Evolutionary conservation across 495 filamentous ascomycete genomes (phyloP).

Genomic region (Talaromyces adpressus): DNA sequence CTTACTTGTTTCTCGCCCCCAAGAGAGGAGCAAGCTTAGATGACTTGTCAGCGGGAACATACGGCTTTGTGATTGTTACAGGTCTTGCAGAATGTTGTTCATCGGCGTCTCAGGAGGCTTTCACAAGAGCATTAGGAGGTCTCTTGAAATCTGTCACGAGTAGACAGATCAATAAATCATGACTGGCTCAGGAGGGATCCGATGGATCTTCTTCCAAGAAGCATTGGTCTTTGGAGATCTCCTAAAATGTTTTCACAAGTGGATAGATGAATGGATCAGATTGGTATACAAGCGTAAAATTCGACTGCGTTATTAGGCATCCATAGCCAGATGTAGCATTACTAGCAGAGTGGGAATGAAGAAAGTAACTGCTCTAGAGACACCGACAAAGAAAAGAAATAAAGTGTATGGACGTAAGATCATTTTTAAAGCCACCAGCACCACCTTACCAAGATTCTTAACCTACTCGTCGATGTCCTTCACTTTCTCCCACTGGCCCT

Average conservation of each 20-base stretch:
- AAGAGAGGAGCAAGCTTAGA: background rate
- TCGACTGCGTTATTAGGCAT: background rate
- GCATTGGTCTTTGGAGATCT: background rate
- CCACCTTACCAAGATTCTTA: slow-evolving; percentile 12
- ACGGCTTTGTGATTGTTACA: background rate
- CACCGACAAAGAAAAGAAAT: slow-evolving; percentile 8
- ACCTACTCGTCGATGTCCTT: slow-evolving; percentile 88
- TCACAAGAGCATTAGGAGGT: background rate
- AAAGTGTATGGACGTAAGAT: background rate
- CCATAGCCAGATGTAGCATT: background rate
- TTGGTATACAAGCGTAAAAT: background rate
- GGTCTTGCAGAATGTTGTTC: background rate
- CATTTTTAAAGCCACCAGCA: background rate
- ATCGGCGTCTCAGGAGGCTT: background rate
- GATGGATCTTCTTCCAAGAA: background rate
- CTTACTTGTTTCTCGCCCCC: background rate
- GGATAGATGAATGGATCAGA: background rate
- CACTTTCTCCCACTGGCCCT: slow-evolving; percentile 83
- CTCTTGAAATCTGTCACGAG: background rate
- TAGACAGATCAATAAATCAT: background rate
- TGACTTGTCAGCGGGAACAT: background rate
- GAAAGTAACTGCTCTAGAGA: background rate
- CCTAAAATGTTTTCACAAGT: background rate
- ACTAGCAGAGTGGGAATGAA: background rate
- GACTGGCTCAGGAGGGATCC: background rate